Percentiles rank a stretch among this genome's conserved stretches.
Evolutionary conservation across 331 rosid species (phyloP).

Genomic region (Quercus lobata): DNA sequence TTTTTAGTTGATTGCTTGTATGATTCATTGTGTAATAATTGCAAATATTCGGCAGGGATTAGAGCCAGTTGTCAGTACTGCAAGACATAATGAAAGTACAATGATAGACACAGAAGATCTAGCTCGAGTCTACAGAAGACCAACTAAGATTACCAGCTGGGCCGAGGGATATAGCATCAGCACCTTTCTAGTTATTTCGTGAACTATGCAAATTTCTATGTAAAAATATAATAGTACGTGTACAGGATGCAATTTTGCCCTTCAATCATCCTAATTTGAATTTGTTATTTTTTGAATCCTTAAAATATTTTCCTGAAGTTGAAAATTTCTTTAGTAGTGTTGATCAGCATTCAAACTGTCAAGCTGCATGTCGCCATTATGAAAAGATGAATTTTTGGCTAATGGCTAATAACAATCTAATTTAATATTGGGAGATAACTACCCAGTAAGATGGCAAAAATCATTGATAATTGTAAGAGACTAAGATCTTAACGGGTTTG

Average conservation of each 20-base stretch:
- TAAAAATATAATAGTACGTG: neutral
- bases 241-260: neutral
- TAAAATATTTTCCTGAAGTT: neutral
- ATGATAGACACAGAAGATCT: slow-evolving; percentile 18
- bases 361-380: too few relatives aligned
- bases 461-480: too few relatives aligned
- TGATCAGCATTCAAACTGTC: too few relatives aligned
- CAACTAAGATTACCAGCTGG: neutral
- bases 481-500: too few relatives aligned
- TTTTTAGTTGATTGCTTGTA: neutral
- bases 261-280: neutral
- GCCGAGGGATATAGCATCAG: slow-evolving; percentile 38
- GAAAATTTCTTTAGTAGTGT: neutral
- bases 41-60: slow-evolving; percentile 24
- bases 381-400: too few relatives aligned
- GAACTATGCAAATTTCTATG: neutral
- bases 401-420: too few relatives aligned
- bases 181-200: slow-evolving; percentile 31
- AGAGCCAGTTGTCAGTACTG: slow-evolving; percentile 36
- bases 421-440: too few relatives aligned
- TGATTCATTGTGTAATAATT: neutral
- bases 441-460: too few relatives aligned
- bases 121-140: neutral
- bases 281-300: neutral
- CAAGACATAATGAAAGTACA: slow-evolving; percentile 9